Percentiles rank a stretch among this genome's conserved stretches.
These are phyloP conservation scores for Schwanniomyces vanrijiae DNA, from an alignment of 805 yeast genomes.

Conservation along the genomic window DNA sequence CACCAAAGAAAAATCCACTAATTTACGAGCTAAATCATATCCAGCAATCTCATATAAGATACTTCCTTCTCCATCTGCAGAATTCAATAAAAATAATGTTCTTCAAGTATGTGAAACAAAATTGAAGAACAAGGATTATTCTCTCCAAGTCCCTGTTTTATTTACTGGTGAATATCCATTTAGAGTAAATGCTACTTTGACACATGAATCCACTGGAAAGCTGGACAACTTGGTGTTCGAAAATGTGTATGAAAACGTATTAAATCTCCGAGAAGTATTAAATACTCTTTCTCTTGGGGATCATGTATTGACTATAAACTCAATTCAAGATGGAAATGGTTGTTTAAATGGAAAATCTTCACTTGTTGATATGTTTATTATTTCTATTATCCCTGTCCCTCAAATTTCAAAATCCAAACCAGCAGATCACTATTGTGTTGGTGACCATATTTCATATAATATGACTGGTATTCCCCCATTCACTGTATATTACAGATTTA, in stretches of 20 bases:
- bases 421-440: constrained; percentile 73
- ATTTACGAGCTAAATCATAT: constrained; percentile 3
- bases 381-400: constrained; percentile 78
- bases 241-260: constrained; percentile 34
- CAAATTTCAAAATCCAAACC: constrained; percentile 44
- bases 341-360: constrained; percentile 53
- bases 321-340: constrained; percentile 67
- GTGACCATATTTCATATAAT: constrained; percentile 79
- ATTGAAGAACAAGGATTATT: constrained; percentile 16
- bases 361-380: constrained; percentile 38
- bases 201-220: constrained; percentile 60
- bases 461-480: constrained; percentile 82
- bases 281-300: constrained; percentile 60
- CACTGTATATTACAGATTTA: constrained; percentile 70
- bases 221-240: constrained; percentile 46
- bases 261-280: constrained; percentile 15
- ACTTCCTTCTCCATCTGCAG: constrained; percentile 59
- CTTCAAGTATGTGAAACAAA: constrained; percentile 47
- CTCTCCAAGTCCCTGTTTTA: constrained; percentile 49
- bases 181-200: constrained; percentile 53
- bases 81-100: constrained; percentile 48
- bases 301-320: constrained; percentile 58
- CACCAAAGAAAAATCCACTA: constrained; percentile 28
- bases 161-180: constrained; percentile 65
- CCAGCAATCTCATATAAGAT: constrained; percentile 43